Evolutionary conservation across 345 rosid genomes (phyloP).

Genomic region (Heritiera fomes): DNA sequence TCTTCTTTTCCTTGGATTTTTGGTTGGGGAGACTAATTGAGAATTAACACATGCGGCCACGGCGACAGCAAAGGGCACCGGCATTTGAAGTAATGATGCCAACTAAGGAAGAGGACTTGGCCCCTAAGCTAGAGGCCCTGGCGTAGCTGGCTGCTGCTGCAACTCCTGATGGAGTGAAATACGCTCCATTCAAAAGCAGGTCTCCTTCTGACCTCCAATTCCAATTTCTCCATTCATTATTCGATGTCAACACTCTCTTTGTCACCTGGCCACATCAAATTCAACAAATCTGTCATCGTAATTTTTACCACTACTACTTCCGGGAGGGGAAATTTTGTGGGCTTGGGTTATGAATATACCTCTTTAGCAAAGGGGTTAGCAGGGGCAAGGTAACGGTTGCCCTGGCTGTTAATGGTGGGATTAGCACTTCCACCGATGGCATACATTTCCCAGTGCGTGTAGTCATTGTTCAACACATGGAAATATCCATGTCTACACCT

Average conservation of each 20-base stretch:
- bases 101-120: slow-evolving; percentile 59
- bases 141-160: slow-evolving; percentile 56
- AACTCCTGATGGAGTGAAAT: slow-evolving; percentile 54
- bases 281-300: not conserved
- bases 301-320: not conserved
- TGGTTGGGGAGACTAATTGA: not conserved
- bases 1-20: not conserved
- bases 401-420: slow-evolving; percentile 98
- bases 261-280: slow-evolving; percentile 45
- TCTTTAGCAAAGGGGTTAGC: slow-evolving; percentile 66
- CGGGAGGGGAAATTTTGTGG: not conserved
- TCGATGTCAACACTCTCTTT: slow-evolving; percentile 46
- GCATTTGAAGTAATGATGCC: slow-evolving; percentile 48
- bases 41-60: slow-evolving; percentile 54
- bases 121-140: slow-evolving; percentile 67
- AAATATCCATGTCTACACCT: slow-evolving; percentile 98
- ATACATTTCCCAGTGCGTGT: slow-evolving; percentile 99
- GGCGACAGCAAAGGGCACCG: slow-evolving; percentile 54
- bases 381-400: slow-evolving; percentile 92
- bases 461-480: slow-evolving; percentile 98
- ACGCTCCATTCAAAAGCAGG: slow-evolving; percentile 57
- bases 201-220: slow-evolving; percentile 77
- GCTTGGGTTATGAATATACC: slow-evolving; percentile 28
- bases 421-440: slow-evolving; percentile 98
- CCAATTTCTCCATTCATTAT: slow-evolving; percentile 48